Conservation (phyloP, 176 grass and related monocot genomes). For the Ampelocalamus luodianensis region DNA sequence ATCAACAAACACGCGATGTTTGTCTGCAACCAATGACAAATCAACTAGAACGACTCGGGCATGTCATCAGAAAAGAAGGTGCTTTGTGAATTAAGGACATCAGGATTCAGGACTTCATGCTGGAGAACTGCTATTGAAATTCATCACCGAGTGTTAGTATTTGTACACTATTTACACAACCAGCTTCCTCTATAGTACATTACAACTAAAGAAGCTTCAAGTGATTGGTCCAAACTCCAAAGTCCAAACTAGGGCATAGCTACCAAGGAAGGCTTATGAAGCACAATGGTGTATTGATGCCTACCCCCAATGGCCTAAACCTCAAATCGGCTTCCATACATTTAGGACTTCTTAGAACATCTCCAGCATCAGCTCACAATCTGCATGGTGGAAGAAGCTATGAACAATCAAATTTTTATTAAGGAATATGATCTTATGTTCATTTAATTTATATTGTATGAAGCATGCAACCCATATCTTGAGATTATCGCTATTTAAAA, state of each 20-base stretch:
- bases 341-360: conserved; percentile 88
- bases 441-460: not conserved
- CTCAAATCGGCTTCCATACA: too few species aligned
- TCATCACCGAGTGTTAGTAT: not conserved
- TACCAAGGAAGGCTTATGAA: not conserved
- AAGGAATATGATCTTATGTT: not conserved
- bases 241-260: not conserved
- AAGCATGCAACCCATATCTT: not conserved
- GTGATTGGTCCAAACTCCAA: not conserved
- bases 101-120: not conserved
- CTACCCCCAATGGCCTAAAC: not conserved
- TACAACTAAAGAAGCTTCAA: not conserved
- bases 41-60: too few species aligned
- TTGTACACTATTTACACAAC: conserved; percentile 6
- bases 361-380: conserved; percentile 79
- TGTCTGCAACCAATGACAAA: too few species aligned
- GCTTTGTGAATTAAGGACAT: not conserved
- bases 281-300: not conserved
- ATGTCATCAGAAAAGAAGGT: not conserved
- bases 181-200: not conserved
- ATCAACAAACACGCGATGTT: too few species aligned
- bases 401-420: not conserved
- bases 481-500: not conserved
- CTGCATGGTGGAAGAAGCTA: conserved; percentile 69
- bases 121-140: not conserved